Base-by-base conservation (phyloP, 164 flowering plant species). In the Vitis rotundifolia region DNA sequence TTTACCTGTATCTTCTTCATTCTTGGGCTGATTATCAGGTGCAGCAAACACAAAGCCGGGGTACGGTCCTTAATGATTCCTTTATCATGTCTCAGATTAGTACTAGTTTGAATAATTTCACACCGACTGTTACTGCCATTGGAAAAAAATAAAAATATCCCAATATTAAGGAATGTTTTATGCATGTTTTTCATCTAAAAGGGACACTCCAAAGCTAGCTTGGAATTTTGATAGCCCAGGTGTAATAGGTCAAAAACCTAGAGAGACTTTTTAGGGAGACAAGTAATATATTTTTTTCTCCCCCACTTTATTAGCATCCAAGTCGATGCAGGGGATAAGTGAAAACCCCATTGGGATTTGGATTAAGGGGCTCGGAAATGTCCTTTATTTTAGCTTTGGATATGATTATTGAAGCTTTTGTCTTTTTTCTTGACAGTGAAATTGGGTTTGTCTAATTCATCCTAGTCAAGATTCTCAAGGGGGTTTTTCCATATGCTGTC, bases 291-390 rank as follows among this genome's bases (percentile, higher is more conserved):
- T 53, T 53, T 53, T 13, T 53, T 53, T 53, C 11, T 53, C 7
- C 7, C n/a, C n/a, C 56, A 53, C 56, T 13, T 53, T 14, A 53
- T 49, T 37, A 56, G 57, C 48, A 26, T 37, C 62, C 57, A 16
- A 60, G 65, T 73, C 58, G 49, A 61, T n/a, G 51, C 12, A 56
- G 63, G 49, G 69, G 69, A 68, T 63, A 44, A 44, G 61, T 59
- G 64, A 65, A 70, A 57, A 49, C 22, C 55, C 50, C 69, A 70
- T 73, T 77, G 74, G 76, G 74, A 73, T 77, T 73, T 67, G 75
- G 59, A 71, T 73, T 57, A 69, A 44, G 65, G 70, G 22, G 22
- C 58, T 70, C 66, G 58, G 29, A 48, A 44, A 11, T 70, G 52
- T 54, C 59, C 53, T 69, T 16, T 66, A 51, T 53, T 31, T 50